Conservation (phyloP, 2,329 filamentous ascomycete species). For the Ceratocystis alfenasii region DNA sequence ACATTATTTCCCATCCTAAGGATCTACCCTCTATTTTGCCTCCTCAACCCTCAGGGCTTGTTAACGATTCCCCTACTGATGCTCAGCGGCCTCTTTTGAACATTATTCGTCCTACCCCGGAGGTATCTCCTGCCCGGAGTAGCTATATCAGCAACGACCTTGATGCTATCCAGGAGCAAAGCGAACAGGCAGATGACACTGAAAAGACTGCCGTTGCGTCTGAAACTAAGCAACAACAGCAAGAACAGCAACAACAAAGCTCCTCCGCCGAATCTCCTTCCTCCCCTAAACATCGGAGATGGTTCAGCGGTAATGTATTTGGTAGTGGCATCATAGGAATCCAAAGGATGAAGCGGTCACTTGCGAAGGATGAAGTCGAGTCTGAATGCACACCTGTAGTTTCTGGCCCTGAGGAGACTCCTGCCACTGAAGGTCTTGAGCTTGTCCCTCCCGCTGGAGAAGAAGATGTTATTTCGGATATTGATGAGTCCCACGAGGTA, state of each 20-base stretch:
- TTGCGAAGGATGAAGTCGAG: not conserved
- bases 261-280: not conserved
- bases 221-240: not conserved
- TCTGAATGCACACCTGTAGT: not conserved
- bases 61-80: constrained; percentile 42
- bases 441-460: constrained; percentile 7
- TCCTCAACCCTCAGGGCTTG: constrained; percentile 23
- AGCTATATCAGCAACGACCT: constrained; percentile 23
- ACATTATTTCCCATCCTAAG: constrained; percentile 40
- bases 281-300: not conserved
- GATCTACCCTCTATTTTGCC: constrained; percentile 33
- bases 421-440: not conserved
- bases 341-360: not conserved
- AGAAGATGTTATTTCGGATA: constrained; percentile 20
- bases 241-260: not conserved
- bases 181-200: not conserved
- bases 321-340: not conserved
- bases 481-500: constrained; percentile 20
- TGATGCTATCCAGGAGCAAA: constrained; percentile 14
- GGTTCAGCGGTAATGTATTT: not conserved
- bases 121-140: constrained; percentile 35
- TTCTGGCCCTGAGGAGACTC: not conserved
- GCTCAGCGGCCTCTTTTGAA: constrained; percentile 48
- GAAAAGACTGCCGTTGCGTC: not conserved
- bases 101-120: constrained; percentile 48